Conservation (phyloP, 108 stramenopile species). For the Nitzschia palea region DNA sequence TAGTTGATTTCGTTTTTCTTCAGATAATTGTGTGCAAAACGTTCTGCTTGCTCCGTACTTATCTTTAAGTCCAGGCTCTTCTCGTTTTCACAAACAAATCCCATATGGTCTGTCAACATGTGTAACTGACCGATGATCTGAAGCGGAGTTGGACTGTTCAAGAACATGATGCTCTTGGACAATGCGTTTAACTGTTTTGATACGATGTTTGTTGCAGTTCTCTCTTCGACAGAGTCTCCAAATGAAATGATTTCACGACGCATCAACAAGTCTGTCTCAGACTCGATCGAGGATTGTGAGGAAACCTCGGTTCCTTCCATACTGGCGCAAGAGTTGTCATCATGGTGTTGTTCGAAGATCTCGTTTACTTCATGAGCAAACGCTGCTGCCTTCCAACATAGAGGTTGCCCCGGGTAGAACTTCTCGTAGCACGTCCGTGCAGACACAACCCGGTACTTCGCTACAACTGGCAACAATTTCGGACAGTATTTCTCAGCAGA, state of each 20-base stretch:
- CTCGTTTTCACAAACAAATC: slow-evolving; percentile 58
- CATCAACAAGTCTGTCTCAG: slow-evolving; percentile 1
- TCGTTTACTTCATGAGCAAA: slow-evolving; percentile 94
- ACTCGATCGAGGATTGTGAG: slow-evolving; percentile 34
- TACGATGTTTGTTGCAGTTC: slow-evolving; percentile 86
- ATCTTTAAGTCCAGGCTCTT: slow-evolving; percentile 79
- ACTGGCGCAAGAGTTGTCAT: slow-evolving; percentile 52
- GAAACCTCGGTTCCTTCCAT: slow-evolving; percentile 66
- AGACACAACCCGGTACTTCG: slow-evolving; percentile 72
- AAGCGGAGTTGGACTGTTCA: slow-evolving; percentile 61
- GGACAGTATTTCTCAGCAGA: slow-evolving; percentile 82
- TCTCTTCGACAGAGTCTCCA: slow-evolving; percentile 85
- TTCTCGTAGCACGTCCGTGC: slow-evolving; percentile 85
- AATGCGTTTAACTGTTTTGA: slow-evolving; percentile 69
- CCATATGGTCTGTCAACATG: slow-evolving; percentile 84
- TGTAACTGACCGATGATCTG: slow-evolving; percentile 83
- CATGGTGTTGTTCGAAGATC: slow-evolving; percentile 60
- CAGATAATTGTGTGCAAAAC: slow-evolving; percentile 63
- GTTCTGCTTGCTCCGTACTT: slow-evolving; percentile 63
- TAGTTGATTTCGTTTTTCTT: slow-evolving; percentile 21
- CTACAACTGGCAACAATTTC: slow-evolving; percentile 65
- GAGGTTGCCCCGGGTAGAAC: slow-evolving; percentile 85
- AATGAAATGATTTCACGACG: slow-evolving; percentile 81
- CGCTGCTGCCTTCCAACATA: slow-evolving; percentile 94
- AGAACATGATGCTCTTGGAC: slow-evolving; percentile 85